Conservation (phyloP, 108 stramenopile species). For the Seminavis robusta region DNA sequence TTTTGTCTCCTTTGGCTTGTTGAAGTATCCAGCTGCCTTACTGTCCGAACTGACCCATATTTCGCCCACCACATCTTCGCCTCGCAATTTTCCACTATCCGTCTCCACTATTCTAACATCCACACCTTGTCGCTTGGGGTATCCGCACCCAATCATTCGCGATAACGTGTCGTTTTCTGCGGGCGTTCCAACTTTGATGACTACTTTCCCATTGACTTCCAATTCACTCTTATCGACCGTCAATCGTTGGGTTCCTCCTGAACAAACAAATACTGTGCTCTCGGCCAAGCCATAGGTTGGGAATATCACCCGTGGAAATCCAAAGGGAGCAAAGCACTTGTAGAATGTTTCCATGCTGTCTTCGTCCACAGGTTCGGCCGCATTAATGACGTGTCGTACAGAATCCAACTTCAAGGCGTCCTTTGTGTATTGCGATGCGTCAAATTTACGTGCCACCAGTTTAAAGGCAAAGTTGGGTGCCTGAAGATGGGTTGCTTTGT, state of each 20-base stretch:
- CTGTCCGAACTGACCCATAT: slow-evolving; percentile 90
- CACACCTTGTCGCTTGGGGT: slow-evolving; percentile 59
- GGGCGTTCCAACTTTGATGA: slow-evolving; percentile 8
- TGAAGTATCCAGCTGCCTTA: slow-evolving; percentile 78
- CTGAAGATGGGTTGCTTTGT: slow-evolving; percentile 93
- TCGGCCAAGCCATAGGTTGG: slow-evolving; percentile 99
- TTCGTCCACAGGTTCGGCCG: slow-evolving; percentile 92
- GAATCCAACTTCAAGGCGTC: slow-evolving; percentile 69
- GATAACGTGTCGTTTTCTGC: too few species aligned
- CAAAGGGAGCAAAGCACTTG: slow-evolving; percentile 64
- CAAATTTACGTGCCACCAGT: slow-evolving; percentile 88
- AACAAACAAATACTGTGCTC: slow-evolving; percentile 96
- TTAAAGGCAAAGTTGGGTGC: slow-evolving; percentile 98
- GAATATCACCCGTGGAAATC: slow-evolving; percentile 73
- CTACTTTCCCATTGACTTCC: slow-evolving; percentile 63
- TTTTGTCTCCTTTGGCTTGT: slow-evolving; percentile 47
- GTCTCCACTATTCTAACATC: slow-evolving; percentile 81
- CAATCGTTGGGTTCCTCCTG: slow-evolving; percentile 72
- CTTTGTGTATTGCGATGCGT: slow-evolving; percentile 29
- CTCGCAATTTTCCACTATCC: slow-evolving; percentile 36
- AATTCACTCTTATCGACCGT: slow-evolving; percentile 59
- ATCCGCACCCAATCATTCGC: slow-evolving; percentile 89
- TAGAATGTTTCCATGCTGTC: slow-evolving; percentile 78
- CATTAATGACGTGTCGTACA: slow-evolving; percentile 94
- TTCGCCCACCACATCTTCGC: slow-evolving; percentile 79